Evolutionary conservation across 2,329 filamentous ascomycete genomes (phyloP), one percentile per base, ranked within the genome.

Genomic region (Fusarium falciforme): DNA sequence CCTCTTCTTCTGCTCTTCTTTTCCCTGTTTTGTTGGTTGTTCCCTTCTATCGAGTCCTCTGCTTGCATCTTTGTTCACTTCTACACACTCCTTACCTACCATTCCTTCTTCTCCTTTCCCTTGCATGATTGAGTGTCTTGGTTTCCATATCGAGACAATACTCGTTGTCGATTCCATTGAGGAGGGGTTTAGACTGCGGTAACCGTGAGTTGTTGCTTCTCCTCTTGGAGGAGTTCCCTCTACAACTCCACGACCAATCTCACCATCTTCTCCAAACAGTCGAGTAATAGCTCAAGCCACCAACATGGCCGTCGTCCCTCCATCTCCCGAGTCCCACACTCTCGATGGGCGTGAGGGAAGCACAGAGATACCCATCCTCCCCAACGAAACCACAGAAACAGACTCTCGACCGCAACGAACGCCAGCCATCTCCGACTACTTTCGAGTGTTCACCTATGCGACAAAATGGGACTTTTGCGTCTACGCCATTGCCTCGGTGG

Each of bases 391-490:
- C 42, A 2, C 10, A 4, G 17, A n/a, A 27, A 11, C 61, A 31
- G 27, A 33, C 11, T 20, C 59, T 0, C 22, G 49, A 44, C 68
- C 64, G 1, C 60, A 71, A 33, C 52, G 75, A 66, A 76, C 58
- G 6, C 76, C 76, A 6, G 58, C 49, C 2, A 17, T 76, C 16
- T 35, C 68, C 17, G 76, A 78, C 31, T 78, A 78, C 22, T n/a
- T 78, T 1, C 72, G 79, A 29, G 72, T 82, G 3, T 82, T 82
- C 33, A 74, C 62, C 9, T 82, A 82, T 58, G 80, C 80, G 1
- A 79, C 71, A 22, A 75, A 68, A 73, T 82, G 79, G 79, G 80
- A 82, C 44, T 74, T 80, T 29, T 64, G 73, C 20, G 70, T 79
- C 22, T 80, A 81, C n/a, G 67, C 64, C 35, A 36, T 79, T 20